phyloP scores from a whole-genome alignment of 257 asterid species.

The Primulina tabacum region DNA sequence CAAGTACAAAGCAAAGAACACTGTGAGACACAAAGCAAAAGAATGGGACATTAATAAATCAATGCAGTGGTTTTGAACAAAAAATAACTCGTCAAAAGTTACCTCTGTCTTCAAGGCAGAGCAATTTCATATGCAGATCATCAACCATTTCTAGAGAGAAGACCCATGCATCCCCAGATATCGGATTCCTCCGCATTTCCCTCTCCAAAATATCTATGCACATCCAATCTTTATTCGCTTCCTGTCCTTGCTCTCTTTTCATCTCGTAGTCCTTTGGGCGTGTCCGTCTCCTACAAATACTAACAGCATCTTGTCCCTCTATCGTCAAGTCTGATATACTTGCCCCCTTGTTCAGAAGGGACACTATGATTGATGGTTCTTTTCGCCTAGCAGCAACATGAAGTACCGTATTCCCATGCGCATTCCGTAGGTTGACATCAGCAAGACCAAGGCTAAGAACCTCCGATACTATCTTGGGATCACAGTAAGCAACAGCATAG shows the following conservation, averaged over 20 bases:
- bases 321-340: slow-evolving; percentile 43
- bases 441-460: slow-evolving; percentile 56
- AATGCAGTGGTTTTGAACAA: slow-evolving; percentile 2
- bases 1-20: slow-evolving; percentile 4
- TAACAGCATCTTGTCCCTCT: slow-evolving; percentile 51
- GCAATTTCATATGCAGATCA: slow-evolving; percentile 53
- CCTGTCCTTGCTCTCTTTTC: slow-evolving; percentile 55
- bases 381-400: slow-evolving; percentile 70
- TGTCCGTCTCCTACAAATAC: slow-evolving; percentile 56
- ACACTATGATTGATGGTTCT: slow-evolving; percentile 65
- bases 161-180: slow-evolving; percentile 30
- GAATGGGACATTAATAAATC: not conserved
- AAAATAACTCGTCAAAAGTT: slow-evolving; percentile 14
- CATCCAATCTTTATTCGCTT: slow-evolving; percentile 54
- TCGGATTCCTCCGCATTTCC: slow-evolving; percentile 60
- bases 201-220: slow-evolving; percentile 74
- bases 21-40: slow-evolving; percentile 3
- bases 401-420: slow-evolving; percentile 53
- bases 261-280: slow-evolving; percentile 65
- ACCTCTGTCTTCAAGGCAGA: slow-evolving; percentile 75
- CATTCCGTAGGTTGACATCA: slow-evolving; percentile 51
- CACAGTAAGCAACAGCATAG: slow-evolving; percentile 68
- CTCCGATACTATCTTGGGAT: slow-evolving; percentile 64
- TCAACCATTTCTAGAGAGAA: slow-evolving; percentile 47
- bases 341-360: slow-evolving; percentile 65